Base-by-base conservation (phyloP, 306 rosid genomes). In the Erythrophleum fordii region DNA sequence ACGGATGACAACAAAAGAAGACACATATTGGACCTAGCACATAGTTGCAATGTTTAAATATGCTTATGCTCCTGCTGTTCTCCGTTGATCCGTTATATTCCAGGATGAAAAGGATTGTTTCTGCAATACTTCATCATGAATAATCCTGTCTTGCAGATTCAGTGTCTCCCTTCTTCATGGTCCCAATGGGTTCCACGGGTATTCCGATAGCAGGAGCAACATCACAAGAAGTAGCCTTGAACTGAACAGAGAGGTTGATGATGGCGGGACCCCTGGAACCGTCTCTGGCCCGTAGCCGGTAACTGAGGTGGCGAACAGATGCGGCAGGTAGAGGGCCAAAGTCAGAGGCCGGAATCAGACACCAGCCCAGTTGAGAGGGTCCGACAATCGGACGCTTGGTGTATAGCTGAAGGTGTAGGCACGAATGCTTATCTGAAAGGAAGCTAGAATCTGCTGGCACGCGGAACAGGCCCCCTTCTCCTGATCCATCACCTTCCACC, bases 211-310 rank as follows among this genome's bases (percentile, higher is more conserved):
- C 44, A 29, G 25, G 0, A 34, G 20, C 22, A 31, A 22, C 14
- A 11, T 18, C 46, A 35, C 25, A 9, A 12, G 22, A 0, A 5
- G 4, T 20, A 20, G 22, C 8, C 34, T 68, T 68, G 11, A 80
- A 44, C 31, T 73, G 85, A 26, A 91, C 23, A 2, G 91, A 66
- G 7, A 91, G 85, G 80, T 89, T 89, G 49, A 91, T 69, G 71
- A 86, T 76, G 45, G 83, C 78, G 2, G 59, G 62, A 45, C 80
- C 61, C 72, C 81, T 85, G 11, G 87, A 80, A 66, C 95, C 91
- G 88, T 87, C 93, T 73, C 73, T 82, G 1, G 81, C 87, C 81
- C 93, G 83, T 26, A 91, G 74, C 74, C 95, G 90, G 87, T 89
- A 89, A 78, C 91, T 91, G 73, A 91, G 60, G 85, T 69, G 42